Base-by-base conservation (phyloP, 768 basidiomycete species). In the Omphalotus guepiniiformis region DNA sequence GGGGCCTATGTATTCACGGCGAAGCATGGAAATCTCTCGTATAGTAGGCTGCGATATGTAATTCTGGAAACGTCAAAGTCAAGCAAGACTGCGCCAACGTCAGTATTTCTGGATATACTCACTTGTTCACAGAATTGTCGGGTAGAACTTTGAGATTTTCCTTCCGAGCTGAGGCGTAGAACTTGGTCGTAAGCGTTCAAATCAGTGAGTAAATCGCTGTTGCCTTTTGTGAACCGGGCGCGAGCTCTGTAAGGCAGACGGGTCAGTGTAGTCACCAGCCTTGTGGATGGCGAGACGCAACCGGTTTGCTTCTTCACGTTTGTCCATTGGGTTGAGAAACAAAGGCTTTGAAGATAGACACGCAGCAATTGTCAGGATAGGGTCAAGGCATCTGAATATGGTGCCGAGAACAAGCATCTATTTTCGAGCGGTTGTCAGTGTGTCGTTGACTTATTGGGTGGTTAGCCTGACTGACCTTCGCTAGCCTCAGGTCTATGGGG, bases 321-420 rank as follows among this genome's bases (percentile, higher is more conserved):
- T 85, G 23, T 94, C 92, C 63, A 87, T 73, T 0, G 93, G 90
- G 51, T 67, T 88, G 11, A 81, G 54, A 65, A 96, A 97, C 39
- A 97, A 64, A 0, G 93, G 85, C 58, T 94, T 97, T 3, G 86
- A 88, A 2, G 93, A 94, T 28, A 97, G 66, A 50, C 80, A 73
- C 15, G 93, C 91, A 0, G 83, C 86, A 27, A 94, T 78, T 1
- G 89, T 92, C 25, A 94, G 71, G 11, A 90, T 73, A 2, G 91
- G 89, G 45, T 80, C 83, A 7, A 95, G 66, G 55, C 92, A 94
- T 54, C 78, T 78, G 69, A 97, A 93, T 38, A 94, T 76, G 4
- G 83, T 78, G 0, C 80, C 92, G 0, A 96, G 71, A 6, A 96
- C 78, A 19, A 97, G 78, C 88, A 97, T 94, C 88, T 88, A 50